phyloP scores from a whole-genome alignment of 805 yeast genomes.

The Ogataea thermomethanolica region DNA sequence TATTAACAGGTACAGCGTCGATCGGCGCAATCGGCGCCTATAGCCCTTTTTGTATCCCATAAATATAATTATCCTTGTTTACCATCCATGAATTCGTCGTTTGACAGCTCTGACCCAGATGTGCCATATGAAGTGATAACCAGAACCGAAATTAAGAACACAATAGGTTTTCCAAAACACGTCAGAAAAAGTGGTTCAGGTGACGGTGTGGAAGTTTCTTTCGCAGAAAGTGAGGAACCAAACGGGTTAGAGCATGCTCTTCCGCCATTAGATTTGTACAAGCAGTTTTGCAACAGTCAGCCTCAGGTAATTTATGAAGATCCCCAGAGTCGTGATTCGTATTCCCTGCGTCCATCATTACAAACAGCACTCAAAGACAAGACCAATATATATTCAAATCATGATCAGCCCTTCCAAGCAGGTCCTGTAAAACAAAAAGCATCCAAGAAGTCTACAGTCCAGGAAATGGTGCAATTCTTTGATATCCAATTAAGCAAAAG shows the following conservation, averaged over 20 bases:
- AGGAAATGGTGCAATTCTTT: background rate
- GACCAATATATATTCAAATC: background rate
- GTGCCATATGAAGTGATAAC: slow-evolving; percentile 16
- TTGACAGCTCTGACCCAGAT: slow-evolving; percentile 18
- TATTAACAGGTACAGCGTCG: slow-evolving; percentile 4
- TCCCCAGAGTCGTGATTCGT: no score
- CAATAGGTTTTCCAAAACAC: slow-evolving; percentile 14
- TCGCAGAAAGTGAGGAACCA: background rate
- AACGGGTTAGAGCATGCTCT: background rate
- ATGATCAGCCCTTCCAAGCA: background rate
- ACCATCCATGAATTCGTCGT: slow-evolving; percentile 3
- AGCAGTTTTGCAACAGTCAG: background rate
- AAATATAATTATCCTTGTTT: background rate
- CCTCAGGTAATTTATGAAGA: no score
- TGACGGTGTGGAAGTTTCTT: background rate
- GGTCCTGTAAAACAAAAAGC: background rate
- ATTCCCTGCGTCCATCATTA: background rate
- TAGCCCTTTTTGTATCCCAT: slow-evolving; percentile 4
- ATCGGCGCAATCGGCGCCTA: slow-evolving; percentile 6
- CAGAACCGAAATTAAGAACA: slow-evolving; percentile 5
- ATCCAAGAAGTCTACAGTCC: background rate
- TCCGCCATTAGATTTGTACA: background rate
- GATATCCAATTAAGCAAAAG: background rate
- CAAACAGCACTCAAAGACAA: background rate
- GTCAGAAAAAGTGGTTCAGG: background rate